Conservation (phyloP, 345 rosid species). For the Camelina hispida region DNA sequence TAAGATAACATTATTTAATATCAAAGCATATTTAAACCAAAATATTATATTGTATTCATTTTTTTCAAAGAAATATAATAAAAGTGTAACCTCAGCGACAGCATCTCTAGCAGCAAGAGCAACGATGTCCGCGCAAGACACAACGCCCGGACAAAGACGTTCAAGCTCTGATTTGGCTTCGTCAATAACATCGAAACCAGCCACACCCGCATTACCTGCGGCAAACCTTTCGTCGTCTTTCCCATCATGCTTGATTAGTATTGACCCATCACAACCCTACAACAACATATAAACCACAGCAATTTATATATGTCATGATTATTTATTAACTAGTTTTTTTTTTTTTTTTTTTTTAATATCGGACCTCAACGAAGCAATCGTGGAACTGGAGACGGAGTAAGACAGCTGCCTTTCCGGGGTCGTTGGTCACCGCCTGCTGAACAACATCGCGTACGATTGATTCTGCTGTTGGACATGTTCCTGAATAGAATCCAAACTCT, state of each 20-base stretch:
- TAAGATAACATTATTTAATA: not conserved
- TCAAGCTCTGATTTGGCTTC: slow-evolving; percentile 58
- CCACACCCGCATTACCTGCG: slow-evolving; percentile 47
- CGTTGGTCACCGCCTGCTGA: slow-evolving; percentile 36
- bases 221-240: slow-evolving; percentile 51
- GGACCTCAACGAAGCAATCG: slow-evolving; percentile 74
- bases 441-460: slow-evolving; percentile 48
- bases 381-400: slow-evolving; percentile 70
- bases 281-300: slow-evolving; percentile 15
- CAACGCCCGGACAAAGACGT: slow-evolving; percentile 56
- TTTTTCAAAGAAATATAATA: not conserved
- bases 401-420: slow-evolving; percentile 53
- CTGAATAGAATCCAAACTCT: slow-evolving; percentile 56
- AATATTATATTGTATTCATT: not conserved
- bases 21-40: not conserved
- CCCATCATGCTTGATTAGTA: slow-evolving; percentile 46
- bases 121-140: slow-evolving; percentile 67
- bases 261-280: slow-evolving; percentile 77
- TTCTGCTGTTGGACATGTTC: slow-evolving; percentile 61
- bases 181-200: slow-evolving; percentile 55
- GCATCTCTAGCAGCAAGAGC: slow-evolving; percentile 73
- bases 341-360: not conserved
- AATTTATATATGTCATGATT: not conserved
- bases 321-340: not conserved
- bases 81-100: slow-evolving; percentile 48